These are phyloP conservation scores for Geranomyces variabilis DNA, from an alignment of 192 early-diverging fungal genomes.

Conservation along the genomic window DNA sequence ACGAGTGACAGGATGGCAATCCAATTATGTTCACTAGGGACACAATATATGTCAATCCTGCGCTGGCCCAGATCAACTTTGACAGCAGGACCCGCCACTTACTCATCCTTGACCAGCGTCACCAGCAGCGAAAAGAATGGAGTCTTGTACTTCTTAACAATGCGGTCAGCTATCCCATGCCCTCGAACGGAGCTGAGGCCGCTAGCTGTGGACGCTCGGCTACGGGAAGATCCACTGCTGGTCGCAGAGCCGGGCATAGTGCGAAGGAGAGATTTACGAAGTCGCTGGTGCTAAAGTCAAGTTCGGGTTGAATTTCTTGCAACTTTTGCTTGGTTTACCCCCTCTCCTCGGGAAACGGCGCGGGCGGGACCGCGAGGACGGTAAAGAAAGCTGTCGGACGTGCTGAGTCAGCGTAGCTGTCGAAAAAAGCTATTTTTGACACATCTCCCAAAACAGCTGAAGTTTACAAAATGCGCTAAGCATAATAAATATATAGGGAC, in stretches of 20 bases:
- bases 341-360: no score
- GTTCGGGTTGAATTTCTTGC: no score
- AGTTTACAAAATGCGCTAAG: no score
- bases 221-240: neutral
- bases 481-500: no score
- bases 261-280: no score
- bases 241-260: conserved; percentile 10
- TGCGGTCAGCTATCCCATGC: neutral
- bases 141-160: conserved; percentile 5
- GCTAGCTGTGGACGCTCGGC: neutral
- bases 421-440: no score
- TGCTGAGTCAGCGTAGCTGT: no score
- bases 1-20: conserved; percentile 1
- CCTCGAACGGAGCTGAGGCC: neutral
- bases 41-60: neutral
- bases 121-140: conserved; percentile 23
- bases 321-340: no score
- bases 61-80: neutral
- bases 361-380: no score
- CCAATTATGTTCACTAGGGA: conserved; percentile 11
- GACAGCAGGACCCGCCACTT: neutral
- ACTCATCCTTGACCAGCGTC: conserved; percentile 21
- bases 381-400: no score
- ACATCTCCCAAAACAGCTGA: no score
- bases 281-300: no score